A percentile compares a stretch with the other conserved stretches of the same genome.
These are phyloP conservation scores for Russula emetica DNA, from an alignment of 768 basidiomycete genomes.

Conservation along the genomic window DNA sequence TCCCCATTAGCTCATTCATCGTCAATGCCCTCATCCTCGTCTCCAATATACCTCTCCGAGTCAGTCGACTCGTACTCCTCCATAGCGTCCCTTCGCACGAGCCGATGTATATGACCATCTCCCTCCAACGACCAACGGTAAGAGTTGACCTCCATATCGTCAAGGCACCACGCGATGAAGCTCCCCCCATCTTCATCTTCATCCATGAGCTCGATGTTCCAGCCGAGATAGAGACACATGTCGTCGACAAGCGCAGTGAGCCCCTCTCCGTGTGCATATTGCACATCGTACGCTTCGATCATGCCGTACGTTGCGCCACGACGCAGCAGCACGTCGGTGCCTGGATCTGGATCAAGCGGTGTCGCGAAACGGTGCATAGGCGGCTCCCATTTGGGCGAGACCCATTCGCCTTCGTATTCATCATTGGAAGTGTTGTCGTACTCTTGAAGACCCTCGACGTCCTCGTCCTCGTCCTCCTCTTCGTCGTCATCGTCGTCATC, in stretches of 20 bases:
- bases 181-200: constrained; percentile 41
- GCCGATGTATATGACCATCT: constrained; percentile 20
- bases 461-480: constrained; percentile 30
- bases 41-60: constrained; percentile 25
- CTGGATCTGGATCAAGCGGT: constrained; percentile 36
- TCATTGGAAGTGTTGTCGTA: constrained; percentile 38
- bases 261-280: constrained; percentile 52
- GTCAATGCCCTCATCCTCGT: constrained; percentile 10
- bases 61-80: constrained; percentile 21
- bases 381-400: constrained; percentile 55
- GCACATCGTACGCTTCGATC: constrained; percentile 52
- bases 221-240: constrained; percentile 57
- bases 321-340: constrained; percentile 44
- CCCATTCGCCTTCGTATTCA: constrained; percentile 42
- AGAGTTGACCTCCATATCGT: constrained; percentile 40
- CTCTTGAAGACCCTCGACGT: constrained; percentile 29
- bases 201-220: constrained; percentile 53
- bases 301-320: constrained; percentile 58
- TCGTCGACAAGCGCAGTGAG: constrained; percentile 42
- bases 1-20: constrained; percentile 8
- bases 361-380: constrained; percentile 41
- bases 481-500: constrained; percentile 30
- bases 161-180: constrained; percentile 41
- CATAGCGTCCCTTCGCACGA: constrained; percentile 22
- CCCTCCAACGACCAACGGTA: constrained; percentile 42